Evolutionary conservation across 768 basidiomycete genomes (phyloP), one percentile per base, ranked within the genome.

Genomic region (Panaeolus papilionaceus): DNA sequence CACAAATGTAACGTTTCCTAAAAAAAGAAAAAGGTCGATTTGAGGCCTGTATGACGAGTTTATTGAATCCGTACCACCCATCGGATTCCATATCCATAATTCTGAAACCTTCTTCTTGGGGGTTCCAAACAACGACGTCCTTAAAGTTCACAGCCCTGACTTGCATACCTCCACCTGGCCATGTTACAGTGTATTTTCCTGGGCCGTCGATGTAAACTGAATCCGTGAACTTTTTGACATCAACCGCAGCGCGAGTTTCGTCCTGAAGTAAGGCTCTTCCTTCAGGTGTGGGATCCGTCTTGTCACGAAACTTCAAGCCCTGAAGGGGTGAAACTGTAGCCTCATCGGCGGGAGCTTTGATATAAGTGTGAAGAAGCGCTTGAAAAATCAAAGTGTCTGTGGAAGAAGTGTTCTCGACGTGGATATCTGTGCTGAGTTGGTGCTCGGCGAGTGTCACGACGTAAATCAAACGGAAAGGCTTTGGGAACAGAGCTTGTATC

Each of bases 91-190:
- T 95, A 75, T 99, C 97, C 12, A 78, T 88, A 9, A 99, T 92
- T 73, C 87, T 90, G 26, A 82, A 80, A 0, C 95, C 95, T 67
- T 85, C 87, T 38, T 81, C 83, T 72, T 89, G 89, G 7, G 98
- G 97, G 80, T 99, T 99, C 97, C 98, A 99, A 45, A 97, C 81
- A n/a, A 96, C 95, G 7, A 95, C 87, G 67, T 95, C 91, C 73
- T 89, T 91, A 69, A 94, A 80, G 49, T 86, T 84, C n/a, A 67
- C 75, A 18, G 84, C 82, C 67, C 76, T 82, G 54, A 94, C 79
- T 49, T 81, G 79, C 26, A 94, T 67, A 0, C 85, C 84, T 5
- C 88, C 88, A 1, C 76, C 83, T 5, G 84, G 81, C 90, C 91
- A 93, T 6, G 75, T 79, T 12, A 93, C 81, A 63, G 85, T 78